phyloP scores from a whole-genome alignment of 1,139 yeast genomes.

The Maudiozyma humilis region DNA sequence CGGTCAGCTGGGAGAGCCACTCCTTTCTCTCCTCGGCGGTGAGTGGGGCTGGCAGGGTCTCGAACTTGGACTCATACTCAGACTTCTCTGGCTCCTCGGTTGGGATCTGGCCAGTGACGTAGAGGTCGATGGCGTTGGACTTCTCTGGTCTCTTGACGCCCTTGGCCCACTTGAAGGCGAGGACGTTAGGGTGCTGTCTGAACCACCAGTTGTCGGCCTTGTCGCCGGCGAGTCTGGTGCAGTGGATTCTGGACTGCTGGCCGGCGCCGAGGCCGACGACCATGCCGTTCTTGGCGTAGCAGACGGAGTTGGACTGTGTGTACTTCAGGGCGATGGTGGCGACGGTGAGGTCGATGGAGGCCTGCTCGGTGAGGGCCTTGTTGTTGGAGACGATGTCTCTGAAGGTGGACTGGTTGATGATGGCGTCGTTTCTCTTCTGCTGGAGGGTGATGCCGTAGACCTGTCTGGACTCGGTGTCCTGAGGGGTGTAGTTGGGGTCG shows the following conservation, averaged over 20 bases:
- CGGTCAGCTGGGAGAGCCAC: constrained; percentile 70
- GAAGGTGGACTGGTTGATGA: constrained; percentile 79
- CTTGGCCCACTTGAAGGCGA: constrained; percentile 93
- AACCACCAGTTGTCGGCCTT: constrained; percentile 99
- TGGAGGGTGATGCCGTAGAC: constrained; percentile 92
- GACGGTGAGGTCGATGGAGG: constrained; percentile 83
- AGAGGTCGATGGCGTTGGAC: constrained; percentile 94
- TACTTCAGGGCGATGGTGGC: constrained; percentile 95
- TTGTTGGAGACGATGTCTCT: constrained; percentile 84
- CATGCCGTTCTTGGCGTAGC: constrained; percentile 98
- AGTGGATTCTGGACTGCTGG: constrained; percentile 97
- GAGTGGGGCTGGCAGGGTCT: constrained; percentile 70
- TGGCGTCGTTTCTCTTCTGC: constrained; percentile 96
- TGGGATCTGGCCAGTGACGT: constrained; percentile 87
- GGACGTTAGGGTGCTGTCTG: constrained; percentile 93
- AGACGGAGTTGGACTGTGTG: constrained; percentile 96
- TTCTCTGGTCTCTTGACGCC: constrained; percentile 98
- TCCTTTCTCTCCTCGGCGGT: constrained; percentile 76
- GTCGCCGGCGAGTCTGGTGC: constrained; percentile 98
- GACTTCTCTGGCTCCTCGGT: constrained; percentile 84
- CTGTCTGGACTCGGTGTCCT: constrained; percentile 75
- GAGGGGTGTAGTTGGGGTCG: constrained; percentile 89
- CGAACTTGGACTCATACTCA: constrained; percentile 87
- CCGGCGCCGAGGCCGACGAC: constrained; percentile 98
- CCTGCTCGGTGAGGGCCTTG: constrained; percentile 84